Evolutionary conservation across 1,139 yeast genomes (phyloP), one percentile per base, ranked within the genome.

Genomic region (Taphrina confusa): DNA sequence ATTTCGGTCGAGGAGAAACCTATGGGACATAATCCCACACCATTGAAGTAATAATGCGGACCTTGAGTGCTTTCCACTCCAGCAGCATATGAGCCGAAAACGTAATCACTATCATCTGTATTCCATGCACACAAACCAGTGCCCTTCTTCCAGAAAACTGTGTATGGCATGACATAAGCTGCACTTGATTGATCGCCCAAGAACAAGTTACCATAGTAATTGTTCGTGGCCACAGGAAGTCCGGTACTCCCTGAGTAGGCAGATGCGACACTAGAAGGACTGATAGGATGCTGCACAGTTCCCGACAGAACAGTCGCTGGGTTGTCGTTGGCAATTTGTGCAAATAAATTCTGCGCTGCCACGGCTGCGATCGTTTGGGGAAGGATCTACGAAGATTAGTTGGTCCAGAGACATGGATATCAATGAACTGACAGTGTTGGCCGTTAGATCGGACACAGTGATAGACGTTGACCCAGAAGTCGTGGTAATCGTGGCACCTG

Each of bases 71-170:
- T 47, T 5, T 31, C 42, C 8, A 16, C 20, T 9, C 33, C 33
- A n/a, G 9, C 42, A 9, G 22, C 8, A 37, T 45, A 45, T 12
- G 52, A 47, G 14, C 61, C 63, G n/a, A 74, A 37, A 40, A 75
- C 80, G 61, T 82, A 72, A 62, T 80, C 77, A 33, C 75, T 68
- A 2, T 74, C 69, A 55, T 75, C 74, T n/a, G 82, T 76, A 70
- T 83, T 85, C 60, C 83, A 80, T 49, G 85, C 77, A 16, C 81
- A 89, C 64, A 83, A 71, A 3, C 91, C 92, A 68, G 76, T 77
- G 6, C 75, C 76, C 28, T 70, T 71, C 34, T 74, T 70, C 78
- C 80, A 82, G 76, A 80, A 82, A 60, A 84, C 69, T 1, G 81
- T 79, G 69, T 84, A 86, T 22, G 94, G 94, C 69, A 81, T 82